Percentiles rank a stretch among this genome's conserved stretches.
These are phyloP conservation scores for Yamadazyma atmosphaerica DNA, from an alignment of 1,139 yeast genomes.

Conservation along the genomic window DNA sequence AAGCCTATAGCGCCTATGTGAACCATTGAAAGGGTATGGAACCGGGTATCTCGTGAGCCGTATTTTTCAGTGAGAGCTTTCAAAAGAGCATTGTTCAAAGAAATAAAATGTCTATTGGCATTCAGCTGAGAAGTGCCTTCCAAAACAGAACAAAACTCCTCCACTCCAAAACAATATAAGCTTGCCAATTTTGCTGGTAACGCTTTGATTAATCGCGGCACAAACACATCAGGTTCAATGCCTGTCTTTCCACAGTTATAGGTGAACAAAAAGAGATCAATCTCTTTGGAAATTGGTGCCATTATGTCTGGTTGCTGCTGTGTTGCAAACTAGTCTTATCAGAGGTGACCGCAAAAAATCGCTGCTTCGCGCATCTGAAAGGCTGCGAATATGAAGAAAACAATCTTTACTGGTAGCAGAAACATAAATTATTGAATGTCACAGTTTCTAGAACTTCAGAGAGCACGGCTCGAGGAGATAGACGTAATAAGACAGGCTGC, in stretches of 20 bases:
- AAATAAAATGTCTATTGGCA: conserved; percentile 40
- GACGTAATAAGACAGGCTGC: conserved; percentile 36
- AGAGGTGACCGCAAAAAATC: background rate
- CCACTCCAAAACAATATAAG: conserved; percentile 67
- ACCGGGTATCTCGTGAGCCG: conserved; percentile 28
- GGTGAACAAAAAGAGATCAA: conserved; percentile 35
- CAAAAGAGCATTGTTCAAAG: conserved; percentile 42
- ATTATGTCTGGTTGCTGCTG: background rate
- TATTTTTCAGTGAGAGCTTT: conserved; percentile 36
- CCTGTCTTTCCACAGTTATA: conserved; percentile 39
- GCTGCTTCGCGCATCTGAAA: no score
- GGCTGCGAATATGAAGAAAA: no score
- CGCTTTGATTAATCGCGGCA: conserved; percentile 22
- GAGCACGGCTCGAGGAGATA: conserved; percentile 38
- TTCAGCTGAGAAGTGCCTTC: conserved; percentile 54
- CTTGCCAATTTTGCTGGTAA: conserved; percentile 40
- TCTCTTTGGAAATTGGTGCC: conserved; percentile 1
- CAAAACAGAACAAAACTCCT: conserved; percentile 68
- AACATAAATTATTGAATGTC: no score
- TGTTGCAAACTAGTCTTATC: background rate
- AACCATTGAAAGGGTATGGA: conserved; percentile 45
- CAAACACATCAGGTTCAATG: conserved; percentile 24
- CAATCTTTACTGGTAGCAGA: no score
- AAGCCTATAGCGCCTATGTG: conserved; percentile 69
- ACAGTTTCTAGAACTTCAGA: conserved; percentile 35